Base-by-base conservation (phyloP, 768 basidiomycete species). In the Mycena pura region DNA sequence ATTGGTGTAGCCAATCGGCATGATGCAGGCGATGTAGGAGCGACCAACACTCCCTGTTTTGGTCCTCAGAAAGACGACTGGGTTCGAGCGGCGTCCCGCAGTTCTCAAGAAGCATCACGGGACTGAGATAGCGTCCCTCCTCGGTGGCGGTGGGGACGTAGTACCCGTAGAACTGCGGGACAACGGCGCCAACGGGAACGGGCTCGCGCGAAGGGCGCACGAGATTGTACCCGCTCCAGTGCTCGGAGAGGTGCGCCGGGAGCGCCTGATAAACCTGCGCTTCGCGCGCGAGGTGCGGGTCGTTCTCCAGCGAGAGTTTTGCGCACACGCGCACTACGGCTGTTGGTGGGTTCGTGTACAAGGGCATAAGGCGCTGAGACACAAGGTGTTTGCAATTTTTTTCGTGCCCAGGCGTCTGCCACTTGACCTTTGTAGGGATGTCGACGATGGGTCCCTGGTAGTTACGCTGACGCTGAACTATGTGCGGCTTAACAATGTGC, bases 91-190 rank as follows among this genome's bases (percentile, higher is more conserved):
- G 69, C 3, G 5, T 47, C 2, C 81, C 81, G 52, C 82, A 82
- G 41, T 79, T 64, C 65, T 84, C 81, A 0, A 82, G 45, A 13
- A 84, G 72, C 21, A 84, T 57, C 38, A 82, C 78, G 0, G 80
- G 77, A 57, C 80, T 80, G 31, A 74, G 66, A 61, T 76, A 76
- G 2, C 15, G 21, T 6, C 34, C 38, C 5, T 59, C 55, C 38
- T 47, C 57, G 0, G 60, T 53, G 28, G 68, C 24, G 1, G 68
- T 64, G 9, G 73, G 73, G 8, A 65, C 68, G 63, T 88, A 89
- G 70, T 84, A 86, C 1, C 89, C 87, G 64, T 85, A 89, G 70
- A 82, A 89, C 68, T 87, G 86, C 0, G 88, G 87, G 3, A 85
- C 82, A 45, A 88, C 45, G 0, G 88, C 78, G 7, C 77, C 73